These are phyloP conservation scores for Pseudofabraea citricarpa DNA, from an alignment of 2,329 filamentous ascomycete species.

Conservation along the genomic window DNA sequence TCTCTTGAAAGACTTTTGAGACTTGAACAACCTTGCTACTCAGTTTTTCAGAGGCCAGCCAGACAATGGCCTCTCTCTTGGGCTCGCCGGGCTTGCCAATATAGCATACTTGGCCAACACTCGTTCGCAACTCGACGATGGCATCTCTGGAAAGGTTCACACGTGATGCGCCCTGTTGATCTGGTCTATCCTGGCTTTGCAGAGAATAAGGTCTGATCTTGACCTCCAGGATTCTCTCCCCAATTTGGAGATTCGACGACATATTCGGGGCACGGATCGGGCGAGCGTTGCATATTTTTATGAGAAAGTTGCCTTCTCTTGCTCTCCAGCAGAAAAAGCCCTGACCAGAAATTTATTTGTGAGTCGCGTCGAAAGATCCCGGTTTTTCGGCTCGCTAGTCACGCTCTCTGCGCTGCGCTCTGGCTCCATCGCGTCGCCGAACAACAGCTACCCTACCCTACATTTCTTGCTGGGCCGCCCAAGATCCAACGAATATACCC, in stretches of 20 bases:
- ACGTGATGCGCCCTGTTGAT: slow-evolving; percentile 28
- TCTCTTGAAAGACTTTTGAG: slow-evolving; percentile 68
- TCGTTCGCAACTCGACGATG: slow-evolving; percentile 48
- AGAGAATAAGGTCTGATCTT: slow-evolving; percentile 25
- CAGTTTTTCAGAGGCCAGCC: slow-evolving; percentile 51
- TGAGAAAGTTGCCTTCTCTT: background rate
- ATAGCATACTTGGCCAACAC: slow-evolving; percentile 54
- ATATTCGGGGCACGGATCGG: slow-evolving; percentile 13
- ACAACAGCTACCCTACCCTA: background rate
- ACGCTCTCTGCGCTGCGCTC: too few relatives aligned
- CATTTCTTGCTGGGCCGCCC: too few relatives aligned
- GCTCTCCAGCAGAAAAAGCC: too few relatives aligned
- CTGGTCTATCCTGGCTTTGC: slow-evolving; percentile 21
- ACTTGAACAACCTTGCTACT: slow-evolving; percentile 66
- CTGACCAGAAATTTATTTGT: too few relatives aligned
- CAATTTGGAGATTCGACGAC: slow-evolving; percentile 12
- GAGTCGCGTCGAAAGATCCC: slow-evolving; percentile 8
- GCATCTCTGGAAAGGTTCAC: slow-evolving; percentile 31
- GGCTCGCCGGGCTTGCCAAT: slow-evolving; percentile 34
- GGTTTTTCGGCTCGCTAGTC: too few relatives aligned
- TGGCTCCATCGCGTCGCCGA: background rate
- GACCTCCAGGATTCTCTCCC: slow-evolving; percentile 25
- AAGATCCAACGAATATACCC: slow-evolving; percentile 20
- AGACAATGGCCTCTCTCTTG: slow-evolving; percentile 48
- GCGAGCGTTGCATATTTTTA: background rate